Conservation (phyloP, 2,329 filamentous ascomycete species). For the Xylariales sp. region DNA sequence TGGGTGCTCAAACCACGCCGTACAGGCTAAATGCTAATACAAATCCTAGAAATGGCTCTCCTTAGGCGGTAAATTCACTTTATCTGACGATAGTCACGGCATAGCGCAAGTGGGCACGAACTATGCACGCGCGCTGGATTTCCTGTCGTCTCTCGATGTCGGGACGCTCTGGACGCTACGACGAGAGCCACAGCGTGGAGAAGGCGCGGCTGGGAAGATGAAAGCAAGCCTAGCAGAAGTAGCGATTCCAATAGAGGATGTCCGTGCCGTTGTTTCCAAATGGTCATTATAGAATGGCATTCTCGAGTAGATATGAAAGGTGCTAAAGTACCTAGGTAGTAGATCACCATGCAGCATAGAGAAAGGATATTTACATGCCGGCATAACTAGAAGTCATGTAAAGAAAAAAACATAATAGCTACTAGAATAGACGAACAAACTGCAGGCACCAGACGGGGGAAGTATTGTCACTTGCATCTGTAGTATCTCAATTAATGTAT, state of each 20-base stretch:
- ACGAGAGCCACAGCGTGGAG: slow-evolving; percentile 49
- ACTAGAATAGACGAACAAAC: slow-evolving; percentile 5
- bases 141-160: slow-evolving; percentile 75
- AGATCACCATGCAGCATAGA: neutral
- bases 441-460: neutral
- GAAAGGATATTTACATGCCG: neutral
- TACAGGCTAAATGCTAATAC: slow-evolving; percentile 1
- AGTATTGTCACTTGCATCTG: neutral
- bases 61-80: slow-evolving; percentile 83
- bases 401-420: neutral
- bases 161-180: slow-evolving; percentile 69
- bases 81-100: slow-evolving; percentile 96
- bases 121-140: slow-evolving; percentile 77
- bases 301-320: neutral
- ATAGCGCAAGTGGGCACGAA: slow-evolving; percentile 88
- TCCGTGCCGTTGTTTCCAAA: slow-evolving; percentile 44
- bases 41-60: slow-evolving; percentile 71
- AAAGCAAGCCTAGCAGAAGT: slow-evolving; percentile 57
- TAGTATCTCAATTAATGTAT: neutral
- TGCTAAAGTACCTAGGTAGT: neutral
- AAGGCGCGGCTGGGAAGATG: slow-evolving; percentile 43
- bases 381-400: neutral
- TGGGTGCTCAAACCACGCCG: neutral
- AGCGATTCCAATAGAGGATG: slow-evolving; percentile 55
- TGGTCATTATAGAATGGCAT: slow-evolving; percentile 37